Evolutionary conservation across 2,329 filamentous ascomycete species (phyloP).

Genomic region (Penicillium crustosum): DNA sequence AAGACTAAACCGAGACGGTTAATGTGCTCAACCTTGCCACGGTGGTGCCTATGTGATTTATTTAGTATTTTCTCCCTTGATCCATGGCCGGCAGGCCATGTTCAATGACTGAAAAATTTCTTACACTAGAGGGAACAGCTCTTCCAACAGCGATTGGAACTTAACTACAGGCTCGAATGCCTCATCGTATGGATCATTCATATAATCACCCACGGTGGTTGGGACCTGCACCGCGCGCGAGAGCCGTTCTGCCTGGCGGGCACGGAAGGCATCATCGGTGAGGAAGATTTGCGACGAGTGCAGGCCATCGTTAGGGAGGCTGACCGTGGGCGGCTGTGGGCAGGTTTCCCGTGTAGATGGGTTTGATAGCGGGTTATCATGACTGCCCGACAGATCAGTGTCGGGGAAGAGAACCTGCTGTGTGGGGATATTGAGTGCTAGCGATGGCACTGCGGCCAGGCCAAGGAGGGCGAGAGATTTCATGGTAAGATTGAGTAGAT

Average conservation of each 20-base stretch:
- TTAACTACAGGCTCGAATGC: constrained; percentile 60
- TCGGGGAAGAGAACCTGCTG: constrained; percentile 26
- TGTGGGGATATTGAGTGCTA: constrained; percentile 28
- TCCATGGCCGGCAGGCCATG: neutral
- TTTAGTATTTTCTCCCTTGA: constrained; percentile 18
- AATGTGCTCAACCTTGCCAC: constrained; percentile 54
- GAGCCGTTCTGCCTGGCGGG: constrained; percentile 50
- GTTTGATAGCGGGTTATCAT: constrained; percentile 1
- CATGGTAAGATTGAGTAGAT: constrained; percentile 12
- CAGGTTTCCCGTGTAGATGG: constrained; percentile 25
- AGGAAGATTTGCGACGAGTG: constrained; percentile 31
- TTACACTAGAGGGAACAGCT: constrained; percentile 54
- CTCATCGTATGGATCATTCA: constrained; percentile 53
- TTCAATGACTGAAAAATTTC: constrained; percentile 1
- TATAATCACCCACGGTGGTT: constrained; percentile 41
- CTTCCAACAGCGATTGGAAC: constrained; percentile 52
- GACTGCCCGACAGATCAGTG: neutral
- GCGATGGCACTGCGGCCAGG: constrained; percentile 20
- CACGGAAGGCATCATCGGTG: constrained; percentile 28
- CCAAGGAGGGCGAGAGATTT: constrained; percentile 18
- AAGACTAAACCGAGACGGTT: constrained; percentile 64
- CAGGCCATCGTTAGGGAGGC: constrained; percentile 30
- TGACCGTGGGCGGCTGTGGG: constrained; percentile 31
- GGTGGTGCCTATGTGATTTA: constrained; percentile 30
- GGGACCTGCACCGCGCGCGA: constrained; percentile 59